Conservation (phyloP, 441 rosid species). For the Monsonia emarginata region DNA sequence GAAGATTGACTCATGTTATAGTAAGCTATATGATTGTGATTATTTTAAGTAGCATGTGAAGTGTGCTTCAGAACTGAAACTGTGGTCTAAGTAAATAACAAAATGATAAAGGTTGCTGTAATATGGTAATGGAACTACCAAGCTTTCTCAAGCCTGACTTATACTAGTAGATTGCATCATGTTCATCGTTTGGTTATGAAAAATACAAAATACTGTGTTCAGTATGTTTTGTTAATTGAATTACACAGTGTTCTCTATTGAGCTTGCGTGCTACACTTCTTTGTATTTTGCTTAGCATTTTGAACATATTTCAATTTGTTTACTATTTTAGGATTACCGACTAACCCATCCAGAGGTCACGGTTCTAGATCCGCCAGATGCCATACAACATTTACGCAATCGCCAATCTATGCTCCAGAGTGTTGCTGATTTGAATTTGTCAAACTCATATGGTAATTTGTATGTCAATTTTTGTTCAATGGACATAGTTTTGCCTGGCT, state of each 20-base stretch:
- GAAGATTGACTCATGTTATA: neutral
- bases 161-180: too few relatives aligned
- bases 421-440: slow-evolving; percentile 73
- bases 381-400: slow-evolving; percentile 67
- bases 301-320: slow-evolving; percentile 8
- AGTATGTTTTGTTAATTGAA: neutral
- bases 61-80: neutral
- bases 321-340: slow-evolving; percentile 39
- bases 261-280: neutral
- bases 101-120: neutral
- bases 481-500: neutral
- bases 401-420: slow-evolving; percentile 90
- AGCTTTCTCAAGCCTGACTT: too few relatives aligned
- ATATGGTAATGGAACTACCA: neutral
- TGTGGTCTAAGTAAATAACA: neutral
- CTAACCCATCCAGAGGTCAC: slow-evolving; percentile 61
- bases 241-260: neutral
- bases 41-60: neutral
- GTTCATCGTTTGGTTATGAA: neutral
- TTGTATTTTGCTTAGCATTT: neutral
- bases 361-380: slow-evolving; percentile 89
- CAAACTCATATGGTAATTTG: slow-evolving; percentile 42
- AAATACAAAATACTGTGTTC: neutral
- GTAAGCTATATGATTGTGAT: neutral
- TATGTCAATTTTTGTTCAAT: too few relatives aligned